These are phyloP conservation scores for Brassica incana DNA, from an alignment of 345 rosid species.

Conservation along the genomic window DNA sequence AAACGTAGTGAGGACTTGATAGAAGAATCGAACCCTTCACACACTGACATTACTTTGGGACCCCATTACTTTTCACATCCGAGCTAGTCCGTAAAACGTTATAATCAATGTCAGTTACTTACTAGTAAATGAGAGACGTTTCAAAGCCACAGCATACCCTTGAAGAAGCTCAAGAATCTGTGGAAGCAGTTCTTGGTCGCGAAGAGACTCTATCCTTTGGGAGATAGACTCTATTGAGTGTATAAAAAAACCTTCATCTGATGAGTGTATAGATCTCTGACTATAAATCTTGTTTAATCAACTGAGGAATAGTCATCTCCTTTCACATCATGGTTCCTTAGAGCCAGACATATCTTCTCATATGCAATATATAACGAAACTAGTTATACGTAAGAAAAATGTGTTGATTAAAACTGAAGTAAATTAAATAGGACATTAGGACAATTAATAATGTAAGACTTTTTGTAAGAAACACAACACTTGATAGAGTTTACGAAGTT, in stretches of 20 bases:
- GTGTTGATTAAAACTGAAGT: not conserved
- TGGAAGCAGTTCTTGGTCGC: conserved; percentile 94
- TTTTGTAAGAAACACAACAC: not conserved
- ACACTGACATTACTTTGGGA: too few relatives aligned
- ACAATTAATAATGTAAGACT: not conserved
- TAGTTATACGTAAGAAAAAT: not conserved
- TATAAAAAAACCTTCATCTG: conserved; percentile 62
- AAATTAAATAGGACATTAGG: not conserved
- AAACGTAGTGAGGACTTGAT: too few relatives aligned
- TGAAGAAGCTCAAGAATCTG: conserved; percentile 79
- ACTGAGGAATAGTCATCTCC: conserved; percentile 63
- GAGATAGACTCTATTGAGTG: conserved; percentile 86
- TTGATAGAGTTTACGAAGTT: not conserved
- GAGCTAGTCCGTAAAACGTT: conserved; percentile 53
- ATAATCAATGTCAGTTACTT: not conserved
- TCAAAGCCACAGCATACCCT: conserved; percentile 57
- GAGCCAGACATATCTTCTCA: conserved; percentile 69
- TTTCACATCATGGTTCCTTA: conserved; percentile 73
- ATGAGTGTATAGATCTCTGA: conserved; percentile 77
- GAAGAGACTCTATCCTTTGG: conserved; percentile 72
- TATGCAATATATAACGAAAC: conserved; percentile 45
- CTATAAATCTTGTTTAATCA: conserved; percentile 68
- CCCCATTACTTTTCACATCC: conserved; percentile 68
- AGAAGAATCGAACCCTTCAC: too few relatives aligned
- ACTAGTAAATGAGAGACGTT: not conserved